These are phyloP conservation scores for Penicillium nucicola DNA, from an alignment of 495 filamentous ascomycete genomes.

Conservation along the genomic window DNA sequence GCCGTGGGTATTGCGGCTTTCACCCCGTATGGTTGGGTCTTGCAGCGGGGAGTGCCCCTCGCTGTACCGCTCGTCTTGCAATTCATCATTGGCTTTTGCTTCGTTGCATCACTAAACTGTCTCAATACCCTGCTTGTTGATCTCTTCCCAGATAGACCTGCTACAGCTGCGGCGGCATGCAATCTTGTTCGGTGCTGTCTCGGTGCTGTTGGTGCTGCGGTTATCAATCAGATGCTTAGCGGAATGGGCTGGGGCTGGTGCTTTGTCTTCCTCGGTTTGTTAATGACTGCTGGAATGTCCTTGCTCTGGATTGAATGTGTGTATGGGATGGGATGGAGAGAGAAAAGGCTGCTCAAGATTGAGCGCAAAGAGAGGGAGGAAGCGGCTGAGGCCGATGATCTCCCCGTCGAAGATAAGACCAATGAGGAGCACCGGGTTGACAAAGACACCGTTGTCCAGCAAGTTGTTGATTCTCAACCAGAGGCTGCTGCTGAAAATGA, in stretches of 20 bases:
- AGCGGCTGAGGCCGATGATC: not conserved
- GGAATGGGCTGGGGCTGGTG: slow-evolving; percentile 62
- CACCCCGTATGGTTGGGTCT: slow-evolving; percentile 57
- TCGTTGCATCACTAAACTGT: slow-evolving; percentile 49
- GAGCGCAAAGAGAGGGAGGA: slow-evolving; percentile 12
- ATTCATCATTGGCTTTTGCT: slow-evolving; percentile 52
- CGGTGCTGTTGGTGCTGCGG: slow-evolving; percentile 58
- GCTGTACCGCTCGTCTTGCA: slow-evolving; percentile 52
- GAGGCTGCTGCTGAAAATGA: not conserved
- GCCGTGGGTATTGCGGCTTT: slow-evolving; percentile 35
- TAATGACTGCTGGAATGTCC: slow-evolving; percentile 33
- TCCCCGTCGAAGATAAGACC: not conserved
- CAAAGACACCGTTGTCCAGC: not conserved
- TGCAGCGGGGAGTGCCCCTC: slow-evolving; percentile 43
- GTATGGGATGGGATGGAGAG: slow-evolving; percentile 41
- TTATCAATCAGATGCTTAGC: slow-evolving; percentile 58
- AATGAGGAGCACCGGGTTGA: not conserved
- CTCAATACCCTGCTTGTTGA: slow-evolving; percentile 53
- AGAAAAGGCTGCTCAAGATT: slow-evolving; percentile 22
- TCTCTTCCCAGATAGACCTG: slow-evolving; percentile 53
- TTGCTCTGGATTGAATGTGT: slow-evolving; percentile 28
- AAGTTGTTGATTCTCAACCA: not conserved
- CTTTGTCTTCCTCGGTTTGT: slow-evolving; percentile 45
- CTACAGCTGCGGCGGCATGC: slow-evolving; percentile 62
- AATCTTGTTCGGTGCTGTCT: slow-evolving; percentile 64